These are phyloP conservation scores for Peziza echinospora DNA, from an alignment of 495 filamentous ascomycete genomes.

Conservation along the genomic window DNA sequence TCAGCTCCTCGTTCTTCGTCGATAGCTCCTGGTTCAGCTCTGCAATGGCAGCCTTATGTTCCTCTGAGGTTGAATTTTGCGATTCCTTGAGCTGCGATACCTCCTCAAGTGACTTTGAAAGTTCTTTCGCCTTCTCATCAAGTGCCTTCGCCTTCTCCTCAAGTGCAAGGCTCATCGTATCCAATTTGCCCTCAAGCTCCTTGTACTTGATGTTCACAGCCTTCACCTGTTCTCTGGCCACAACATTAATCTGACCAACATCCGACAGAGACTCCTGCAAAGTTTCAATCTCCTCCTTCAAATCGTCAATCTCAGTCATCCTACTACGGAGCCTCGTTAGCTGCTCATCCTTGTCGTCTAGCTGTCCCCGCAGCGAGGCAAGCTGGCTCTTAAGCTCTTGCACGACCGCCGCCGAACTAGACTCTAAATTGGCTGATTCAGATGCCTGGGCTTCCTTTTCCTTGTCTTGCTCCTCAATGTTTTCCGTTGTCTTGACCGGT, in stretches of 20 bases:
- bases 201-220: slow-evolving; percentile 34
- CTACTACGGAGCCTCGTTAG: slow-evolving; percentile 45
- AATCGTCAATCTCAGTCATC: slow-evolving; percentile 51
- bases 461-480: slow-evolving; percentile 13
- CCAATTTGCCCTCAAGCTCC: slow-evolving; percentile 25
- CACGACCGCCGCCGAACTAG: slow-evolving; percentile 7
- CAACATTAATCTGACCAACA: slow-evolving; percentile 60
- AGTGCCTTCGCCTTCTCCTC: slow-evolving; percentile 4
- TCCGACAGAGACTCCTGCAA: slow-evolving; percentile 55
- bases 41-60: slow-evolving; percentile 21
- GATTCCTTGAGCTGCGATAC: slow-evolving; percentile 44
- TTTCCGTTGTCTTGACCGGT: slow-evolving; percentile 3
- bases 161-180: slow-evolving; percentile 13
- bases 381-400: slow-evolving; percentile 32
- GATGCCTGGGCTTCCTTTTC: not conserved
- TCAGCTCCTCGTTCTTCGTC: slow-evolving; percentile 27
- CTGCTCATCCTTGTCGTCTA: slow-evolving; percentile 47
- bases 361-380: slow-evolving; percentile 33
- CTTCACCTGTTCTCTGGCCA: slow-evolving; percentile 63
- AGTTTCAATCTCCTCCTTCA: slow-evolving; percentile 69
- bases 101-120: slow-evolving; percentile 8
- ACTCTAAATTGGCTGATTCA: not conserved
- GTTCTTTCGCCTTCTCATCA: slow-evolving; percentile 4
- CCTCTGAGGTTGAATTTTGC: slow-evolving; percentile 23
- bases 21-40: slow-evolving; percentile 35